Conservation (phyloP, 768 basidiomycete genomes). For the Serendipita sp. region DNA sequence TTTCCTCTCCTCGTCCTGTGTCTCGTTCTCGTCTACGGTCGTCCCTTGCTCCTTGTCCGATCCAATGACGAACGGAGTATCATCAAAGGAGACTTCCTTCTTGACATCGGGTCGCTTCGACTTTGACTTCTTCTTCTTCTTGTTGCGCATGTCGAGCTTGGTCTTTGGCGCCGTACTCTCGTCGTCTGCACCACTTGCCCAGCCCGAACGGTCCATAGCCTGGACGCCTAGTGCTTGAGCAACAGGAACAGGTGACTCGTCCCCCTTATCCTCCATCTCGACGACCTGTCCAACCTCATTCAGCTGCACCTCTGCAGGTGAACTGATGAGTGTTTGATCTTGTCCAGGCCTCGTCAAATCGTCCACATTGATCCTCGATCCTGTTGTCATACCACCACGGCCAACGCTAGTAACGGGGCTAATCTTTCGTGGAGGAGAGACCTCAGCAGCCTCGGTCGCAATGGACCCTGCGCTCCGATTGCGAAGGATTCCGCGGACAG, state of each 20-base stretch:
- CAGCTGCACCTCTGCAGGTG: neutral
- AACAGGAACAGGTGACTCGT: neutral
- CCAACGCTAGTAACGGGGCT: neutral
- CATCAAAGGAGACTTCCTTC: neutral
- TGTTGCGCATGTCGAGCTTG: slow-evolving; percentile 7
- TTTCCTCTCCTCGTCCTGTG: neutral
- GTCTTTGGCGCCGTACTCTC: neutral
- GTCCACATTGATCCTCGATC: neutral
- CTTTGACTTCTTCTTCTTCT: slow-evolving; percentile 7
- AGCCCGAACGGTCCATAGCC: slow-evolving; percentile 1
- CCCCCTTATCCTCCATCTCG: neutral
- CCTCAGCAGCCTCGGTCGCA: neutral
- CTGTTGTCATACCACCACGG: neutral
- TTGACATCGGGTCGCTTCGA: slow-evolving; percentile 1
- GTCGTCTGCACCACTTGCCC: neutral
- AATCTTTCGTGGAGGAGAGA: neutral
- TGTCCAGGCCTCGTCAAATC: neutral
- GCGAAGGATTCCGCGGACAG: no score
- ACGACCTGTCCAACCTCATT: neutral
- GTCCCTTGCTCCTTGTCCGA: neutral
- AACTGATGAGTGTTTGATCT: neutral
- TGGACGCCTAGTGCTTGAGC: neutral
- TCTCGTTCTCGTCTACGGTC: neutral
- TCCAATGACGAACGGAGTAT: slow-evolving; percentile 1
- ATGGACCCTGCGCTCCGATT: no score